These are phyloP conservation scores for Leptosphaerulina australis DNA, from an alignment of 2,329 filamentous ascomycete genomes.

Conservation along the genomic window DNA sequence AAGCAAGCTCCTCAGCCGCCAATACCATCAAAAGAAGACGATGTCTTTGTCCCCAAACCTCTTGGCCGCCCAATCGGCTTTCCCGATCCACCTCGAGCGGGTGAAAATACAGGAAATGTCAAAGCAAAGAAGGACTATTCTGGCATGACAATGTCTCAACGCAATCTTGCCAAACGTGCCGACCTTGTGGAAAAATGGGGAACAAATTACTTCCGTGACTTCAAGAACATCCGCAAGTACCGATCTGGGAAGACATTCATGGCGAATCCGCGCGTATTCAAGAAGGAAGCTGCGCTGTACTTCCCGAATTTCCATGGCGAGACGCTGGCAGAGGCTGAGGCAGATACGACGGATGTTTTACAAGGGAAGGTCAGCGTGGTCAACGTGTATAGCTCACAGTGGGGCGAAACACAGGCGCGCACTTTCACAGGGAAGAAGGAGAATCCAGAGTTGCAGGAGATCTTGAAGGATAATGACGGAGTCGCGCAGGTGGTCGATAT, in stretches of 20 bases:
- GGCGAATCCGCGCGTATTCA: slow-evolving; percentile 83
- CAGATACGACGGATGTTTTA: slow-evolving; percentile 77
- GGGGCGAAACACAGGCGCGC: slow-evolving; percentile 81
- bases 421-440: slow-evolving; percentile 68
- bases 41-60: slow-evolving; percentile 57
- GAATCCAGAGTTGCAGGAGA: slow-evolving; percentile 72
- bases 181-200: slow-evolving; percentile 77
- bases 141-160: slow-evolving; percentile 40
- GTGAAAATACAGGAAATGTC: slow-evolving; percentile 84
- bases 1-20: slow-evolving; percentile 14
- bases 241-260: slow-evolving; percentile 89
- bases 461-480: slow-evolving; percentile 61
- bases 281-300: slow-evolving; percentile 79
- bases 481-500: slow-evolving; percentile 79
- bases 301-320: slow-evolving; percentile 90
- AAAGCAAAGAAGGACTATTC: slow-evolving; percentile 42
- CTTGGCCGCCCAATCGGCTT: slow-evolving; percentile 82
- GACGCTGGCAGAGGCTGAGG: slow-evolving; percentile 63
- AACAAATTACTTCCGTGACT: slow-evolving; percentile 95
- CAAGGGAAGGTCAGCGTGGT: slow-evolving; percentile 78
- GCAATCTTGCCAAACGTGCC: slow-evolving; percentile 74
- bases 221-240: slow-evolving; percentile 78
- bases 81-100: slow-evolving; percentile 70
- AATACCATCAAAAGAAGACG: slow-evolving; percentile 30
- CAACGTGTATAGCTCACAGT: slow-evolving; percentile 78